phyloP scores from a whole-genome alignment of 768 basidiomycete species.

The Termitomyces sp. region DNA sequence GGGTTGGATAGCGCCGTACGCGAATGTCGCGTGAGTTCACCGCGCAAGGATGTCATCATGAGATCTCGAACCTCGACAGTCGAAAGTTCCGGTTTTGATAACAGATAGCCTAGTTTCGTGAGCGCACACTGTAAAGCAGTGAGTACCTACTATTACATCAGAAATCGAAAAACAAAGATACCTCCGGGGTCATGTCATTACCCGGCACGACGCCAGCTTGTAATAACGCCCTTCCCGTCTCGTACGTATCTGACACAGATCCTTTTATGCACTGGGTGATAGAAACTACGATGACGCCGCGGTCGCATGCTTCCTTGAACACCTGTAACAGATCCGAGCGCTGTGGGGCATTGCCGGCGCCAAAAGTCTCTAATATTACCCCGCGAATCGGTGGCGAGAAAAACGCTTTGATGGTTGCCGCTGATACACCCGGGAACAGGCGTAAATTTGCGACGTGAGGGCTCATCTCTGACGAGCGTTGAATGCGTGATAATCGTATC shows the following conservation, averaged over 20 bases:
- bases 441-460: slow-evolving; percentile 82
- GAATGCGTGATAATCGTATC: not conserved
- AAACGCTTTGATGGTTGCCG: slow-evolving; percentile 71
- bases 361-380: slow-evolving; percentile 88
- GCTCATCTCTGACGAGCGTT: slow-evolving; percentile 58
- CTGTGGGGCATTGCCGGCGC: slow-evolving; percentile 90
- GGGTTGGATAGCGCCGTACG: slow-evolving; percentile 41
- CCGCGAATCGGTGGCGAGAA: slow-evolving; percentile 72
- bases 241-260: slow-evolving; percentile 80
- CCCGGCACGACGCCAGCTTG: slow-evolving; percentile 80
- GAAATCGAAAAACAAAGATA: slow-evolving; percentile 22
- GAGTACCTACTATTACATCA: not conserved
- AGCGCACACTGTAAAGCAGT: slow-evolving; percentile 69
- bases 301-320: slow-evolving; percentile 76
- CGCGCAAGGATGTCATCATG: slow-evolving; percentile 77
- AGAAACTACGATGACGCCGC: slow-evolving; percentile 85
- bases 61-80: slow-evolving; percentile 67
- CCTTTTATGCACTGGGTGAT: slow-evolving; percentile 91
- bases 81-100: slow-evolving; percentile 80
- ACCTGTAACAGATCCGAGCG: slow-evolving; percentile 71
- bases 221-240: slow-evolving; percentile 69
- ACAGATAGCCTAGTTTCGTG: slow-evolving; percentile 84
- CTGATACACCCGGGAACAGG: slow-evolving; percentile 84
- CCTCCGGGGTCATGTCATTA: slow-evolving; percentile 96
- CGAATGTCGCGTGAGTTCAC: slow-evolving; percentile 71